Conservation (phyloP, 2,329 filamentous ascomycete species). For the Knufia fluminis region DNA sequence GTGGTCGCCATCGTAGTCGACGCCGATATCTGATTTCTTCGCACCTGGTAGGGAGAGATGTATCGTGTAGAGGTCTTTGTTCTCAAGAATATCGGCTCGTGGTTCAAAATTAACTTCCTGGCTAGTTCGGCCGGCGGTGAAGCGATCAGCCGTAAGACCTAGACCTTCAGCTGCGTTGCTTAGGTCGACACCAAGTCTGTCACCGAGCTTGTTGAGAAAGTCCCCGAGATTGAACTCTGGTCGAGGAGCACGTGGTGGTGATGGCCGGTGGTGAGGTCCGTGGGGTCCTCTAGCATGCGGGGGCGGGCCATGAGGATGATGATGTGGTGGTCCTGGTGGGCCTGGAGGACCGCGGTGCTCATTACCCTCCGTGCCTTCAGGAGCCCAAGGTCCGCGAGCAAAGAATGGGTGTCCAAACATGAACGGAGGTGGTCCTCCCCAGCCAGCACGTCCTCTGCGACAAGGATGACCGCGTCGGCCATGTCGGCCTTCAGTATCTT, state of each 20-base stretch:
- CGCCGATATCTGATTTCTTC: slow-evolving; percentile 66
- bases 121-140: slow-evolving; percentile 10
- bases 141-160: slow-evolving; percentile 16
- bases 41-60: slow-evolving; percentile 69
- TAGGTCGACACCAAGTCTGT: slow-evolving; percentile 26
- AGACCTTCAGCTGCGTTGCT: slow-evolving; percentile 21
- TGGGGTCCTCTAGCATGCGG: slow-evolving; percentile 11
- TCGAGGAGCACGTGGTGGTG: slow-evolving; percentile 16
- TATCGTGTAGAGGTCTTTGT: slow-evolving; percentile 54
- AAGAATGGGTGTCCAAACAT: slow-evolving; percentile 13
- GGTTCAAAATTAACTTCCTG: slow-evolving; percentile 31
- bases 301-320: slow-evolving; percentile 5
- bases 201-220: slow-evolving; percentile 26
- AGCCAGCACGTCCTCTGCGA: slow-evolving; percentile 8
- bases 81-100: slow-evolving; percentile 60
- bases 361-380: no score
- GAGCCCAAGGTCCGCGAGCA: slow-evolving; percentile 5
- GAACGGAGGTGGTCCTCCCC: slow-evolving; percentile 15
- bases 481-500: slow-evolving; percentile 9
- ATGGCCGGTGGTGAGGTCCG: slow-evolving; percentile 17
- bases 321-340: slow-evolving; percentile 11
- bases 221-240: slow-evolving; percentile 18
- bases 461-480: slow-evolving; percentile 11
- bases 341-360: no score
- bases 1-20: slow-evolving; percentile 66